A percentile compares a stretch with the other conserved stretches of the same genome.
These are phyloP conservation scores for Exophiala sp. DNA, from an alignment of 2,329 filamentous ascomycete genomes.

Conservation along the genomic window DNA sequence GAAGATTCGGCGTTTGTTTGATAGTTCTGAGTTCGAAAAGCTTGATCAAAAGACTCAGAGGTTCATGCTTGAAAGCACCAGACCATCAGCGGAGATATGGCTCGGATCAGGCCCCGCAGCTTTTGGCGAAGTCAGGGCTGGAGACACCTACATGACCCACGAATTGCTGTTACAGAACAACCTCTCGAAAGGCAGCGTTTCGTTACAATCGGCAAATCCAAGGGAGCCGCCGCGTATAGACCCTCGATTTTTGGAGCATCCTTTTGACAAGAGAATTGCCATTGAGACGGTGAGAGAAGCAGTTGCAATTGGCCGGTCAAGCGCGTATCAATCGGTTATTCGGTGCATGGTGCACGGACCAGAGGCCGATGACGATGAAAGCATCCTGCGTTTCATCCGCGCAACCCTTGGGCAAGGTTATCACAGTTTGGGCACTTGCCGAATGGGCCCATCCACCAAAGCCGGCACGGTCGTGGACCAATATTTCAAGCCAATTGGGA, in stretches of 20 bases:
- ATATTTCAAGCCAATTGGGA: conserved; percentile 35
- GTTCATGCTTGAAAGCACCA: conserved; percentile 1
- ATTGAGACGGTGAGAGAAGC: conserved; percentile 47
- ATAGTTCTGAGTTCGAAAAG: not conserved
- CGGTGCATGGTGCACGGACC: conserved; percentile 2
- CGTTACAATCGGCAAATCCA: conserved; percentile 52
- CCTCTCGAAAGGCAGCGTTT: conserved; percentile 44
- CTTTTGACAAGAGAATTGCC: conserved; percentile 52
- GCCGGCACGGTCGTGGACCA: conserved; percentile 47
- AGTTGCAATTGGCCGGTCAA: conserved; percentile 19
- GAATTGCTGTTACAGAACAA: conserved; percentile 9
- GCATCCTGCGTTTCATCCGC: conserved; percentile 38
- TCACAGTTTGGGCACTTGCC: conserved; percentile 56
- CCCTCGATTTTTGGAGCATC: conserved; percentile 50
- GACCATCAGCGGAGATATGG: conserved; percentile 8
- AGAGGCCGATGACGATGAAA: not conserved
- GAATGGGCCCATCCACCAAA: conserved; percentile 51
- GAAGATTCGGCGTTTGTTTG: not conserved
- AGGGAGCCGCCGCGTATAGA: conserved; percentile 51
- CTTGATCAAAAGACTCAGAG: not conserved
- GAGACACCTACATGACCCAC: not conserved
- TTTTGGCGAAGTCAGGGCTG: not conserved
- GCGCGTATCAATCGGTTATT: not conserved
- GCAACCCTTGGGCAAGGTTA: conserved; percentile 48
- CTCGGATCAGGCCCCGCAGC: conserved; percentile 6